Conservation (phyloP, 768 basidiomycete species). For the Panaeolus cyanescens region DNA sequence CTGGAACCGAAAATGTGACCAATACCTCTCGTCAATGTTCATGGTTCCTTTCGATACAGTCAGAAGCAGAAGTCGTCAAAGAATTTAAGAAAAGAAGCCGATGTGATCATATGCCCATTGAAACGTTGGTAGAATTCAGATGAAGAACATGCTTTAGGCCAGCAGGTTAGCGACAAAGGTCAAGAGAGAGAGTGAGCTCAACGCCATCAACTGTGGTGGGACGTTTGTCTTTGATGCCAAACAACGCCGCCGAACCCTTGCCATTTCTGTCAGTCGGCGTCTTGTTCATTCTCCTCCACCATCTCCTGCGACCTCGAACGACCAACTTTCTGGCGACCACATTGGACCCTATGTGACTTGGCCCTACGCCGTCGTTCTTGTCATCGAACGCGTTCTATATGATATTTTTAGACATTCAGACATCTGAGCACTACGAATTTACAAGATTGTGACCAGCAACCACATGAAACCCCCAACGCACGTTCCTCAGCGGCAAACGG, state of each 20-base stretch:
- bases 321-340: background rate
- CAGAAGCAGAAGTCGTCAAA: background rate
- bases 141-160: background rate
- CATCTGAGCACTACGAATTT: background rate
- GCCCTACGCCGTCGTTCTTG: background rate
- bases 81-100: background rate
- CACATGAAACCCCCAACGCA: background rate
- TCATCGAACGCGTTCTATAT: background rate
- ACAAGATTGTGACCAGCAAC: background rate
- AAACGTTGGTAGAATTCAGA: background rate
- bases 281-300: background rate
- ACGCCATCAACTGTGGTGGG: background rate
- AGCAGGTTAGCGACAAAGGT: background rate
- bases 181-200: background rate
- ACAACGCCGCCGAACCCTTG: background rate
- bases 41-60: background rate
- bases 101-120: background rate
- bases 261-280: background rate
- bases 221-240: background rate
- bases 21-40: background rate
- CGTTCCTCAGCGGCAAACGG: background rate
- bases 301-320: background rate
- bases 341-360: background rate
- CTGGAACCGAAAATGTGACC: background rate
- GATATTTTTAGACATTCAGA: background rate